A percentile compares a stretch with the other conserved stretches of the same genome.
Conservation (phyloP, 2,329 filamentous ascomycete species). For the Trichoderma sp. region DNA sequence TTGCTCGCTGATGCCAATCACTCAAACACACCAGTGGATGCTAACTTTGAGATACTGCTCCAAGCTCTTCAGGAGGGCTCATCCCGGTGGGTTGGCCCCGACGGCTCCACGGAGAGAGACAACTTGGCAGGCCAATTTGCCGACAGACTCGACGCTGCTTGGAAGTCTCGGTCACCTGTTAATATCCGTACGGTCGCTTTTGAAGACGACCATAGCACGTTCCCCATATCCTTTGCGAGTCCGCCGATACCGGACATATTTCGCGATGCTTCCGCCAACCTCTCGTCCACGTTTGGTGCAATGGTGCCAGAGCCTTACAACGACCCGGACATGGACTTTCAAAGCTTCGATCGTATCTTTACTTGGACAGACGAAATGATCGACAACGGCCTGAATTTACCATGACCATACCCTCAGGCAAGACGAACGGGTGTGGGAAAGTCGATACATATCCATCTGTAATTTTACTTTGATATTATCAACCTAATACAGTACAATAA, state of each 20-base stretch:
- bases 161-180: slow-evolving; percentile 19
- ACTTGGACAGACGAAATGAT: slow-evolving; percentile 23
- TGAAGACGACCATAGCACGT: slow-evolving; percentile 10
- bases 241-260: slow-evolving; percentile 22
- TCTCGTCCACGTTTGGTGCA: slow-evolving; percentile 8
- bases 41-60: slow-evolving; percentile 16
- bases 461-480: not conserved
- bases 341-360: slow-evolving; percentile 22
- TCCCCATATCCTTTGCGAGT: slow-evolving; percentile 18
- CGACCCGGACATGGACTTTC: not conserved
- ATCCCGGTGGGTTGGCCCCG: not conserved
- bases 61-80: slow-evolving; percentile 14
- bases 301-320: slow-evolving; percentile 1
- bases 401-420: not conserved
- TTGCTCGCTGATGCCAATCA: slow-evolving; percentile 22
- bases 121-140: slow-evolving; percentile 22
- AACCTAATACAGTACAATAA: not conserved
- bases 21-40: slow-evolving; percentile 3
- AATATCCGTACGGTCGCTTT: slow-evolving; percentile 21
- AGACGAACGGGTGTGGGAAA: not conserved
- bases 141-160: slow-evolving; percentile 11
- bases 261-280: not conserved
- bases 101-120: not conserved
- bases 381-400: not conserved
- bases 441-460: not conserved